These are phyloP conservation scores for Pezicula carpinea DNA, from an alignment of 2,329 filamentous ascomycete genomes.

Conservation along the genomic window DNA sequence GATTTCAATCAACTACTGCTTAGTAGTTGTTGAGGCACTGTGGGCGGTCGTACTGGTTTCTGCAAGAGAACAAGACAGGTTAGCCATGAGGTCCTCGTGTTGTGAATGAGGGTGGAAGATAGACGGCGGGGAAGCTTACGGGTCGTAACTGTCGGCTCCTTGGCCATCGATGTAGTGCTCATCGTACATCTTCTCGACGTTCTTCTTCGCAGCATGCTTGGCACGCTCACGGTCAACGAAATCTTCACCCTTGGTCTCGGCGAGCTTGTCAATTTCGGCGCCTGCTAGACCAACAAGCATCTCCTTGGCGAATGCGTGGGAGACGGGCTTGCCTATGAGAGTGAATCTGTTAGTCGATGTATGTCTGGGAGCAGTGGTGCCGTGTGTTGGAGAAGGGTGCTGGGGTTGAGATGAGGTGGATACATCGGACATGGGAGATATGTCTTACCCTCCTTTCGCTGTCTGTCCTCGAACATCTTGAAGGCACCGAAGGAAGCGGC, in stretches of 20 bases:
- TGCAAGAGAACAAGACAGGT: background rate
- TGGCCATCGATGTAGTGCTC: constrained; percentile 49
- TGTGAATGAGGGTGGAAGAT: too few relatives aligned
- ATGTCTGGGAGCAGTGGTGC: background rate
- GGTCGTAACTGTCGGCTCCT: constrained; percentile 49
- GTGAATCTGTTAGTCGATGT: background rate
- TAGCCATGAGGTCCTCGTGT: background rate
- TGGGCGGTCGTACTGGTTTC: constrained; percentile 19
- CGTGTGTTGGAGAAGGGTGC: background rate
- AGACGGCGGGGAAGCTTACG: constrained; percentile 45
- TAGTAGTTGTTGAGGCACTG: constrained; percentile 20
- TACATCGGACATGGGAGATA: background rate
- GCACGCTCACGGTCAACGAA: constrained; percentile 53
- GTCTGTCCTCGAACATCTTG: constrained; percentile 73
- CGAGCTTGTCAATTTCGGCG: constrained; percentile 71
- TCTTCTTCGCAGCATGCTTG: constrained; percentile 52
- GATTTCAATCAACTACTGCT: background rate
- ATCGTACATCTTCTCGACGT: constrained; percentile 57
- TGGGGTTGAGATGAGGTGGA: background rate
- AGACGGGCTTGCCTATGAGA: constrained; percentile 59
- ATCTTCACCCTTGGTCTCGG: constrained; percentile 66
- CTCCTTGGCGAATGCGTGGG: constrained; percentile 75
- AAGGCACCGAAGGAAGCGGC: constrained; percentile 75
- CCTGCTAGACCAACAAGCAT: constrained; percentile 66
- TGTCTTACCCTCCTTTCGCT: constrained; percentile 60